These are phyloP conservation scores for Parastagonospora nodorum DNA, from an alignment of 2,329 filamentous ascomycete species.

Conservation along the genomic window DNA sequence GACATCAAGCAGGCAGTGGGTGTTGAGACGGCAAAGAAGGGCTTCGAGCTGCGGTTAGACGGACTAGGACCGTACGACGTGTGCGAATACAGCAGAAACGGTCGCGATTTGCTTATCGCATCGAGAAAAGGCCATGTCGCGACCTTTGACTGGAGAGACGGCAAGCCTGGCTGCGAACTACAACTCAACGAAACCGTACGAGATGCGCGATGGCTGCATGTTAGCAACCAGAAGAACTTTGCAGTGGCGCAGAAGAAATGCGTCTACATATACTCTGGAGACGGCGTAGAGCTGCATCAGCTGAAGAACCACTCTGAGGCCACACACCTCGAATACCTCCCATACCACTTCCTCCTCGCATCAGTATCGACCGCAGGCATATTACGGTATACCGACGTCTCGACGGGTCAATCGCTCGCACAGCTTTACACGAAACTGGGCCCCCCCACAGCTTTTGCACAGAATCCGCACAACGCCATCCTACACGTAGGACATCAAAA, in stretches of 20 bases:
- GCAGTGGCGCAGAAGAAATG: conserved; percentile 96
- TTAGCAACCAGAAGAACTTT: conserved; percentile 82
- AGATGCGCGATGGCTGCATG: conserved; percentile 86
- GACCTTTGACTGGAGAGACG: conserved; percentile 94
- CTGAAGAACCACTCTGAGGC: conserved; percentile 90
- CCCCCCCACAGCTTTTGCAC: conserved; percentile 78
- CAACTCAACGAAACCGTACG: conserved; percentile 89
- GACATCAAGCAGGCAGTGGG: conserved; percentile 78
- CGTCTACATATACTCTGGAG: conserved; percentile 92
- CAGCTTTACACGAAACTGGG: conserved; percentile 86
- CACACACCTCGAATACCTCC: conserved; percentile 91
- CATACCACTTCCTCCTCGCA: conserved; percentile 92
- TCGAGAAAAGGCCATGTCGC: conserved; percentile 94
- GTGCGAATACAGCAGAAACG: conserved; percentile 88
- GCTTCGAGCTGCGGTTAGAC: conserved; percentile 84
- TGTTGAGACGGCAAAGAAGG: conserved; percentile 86
- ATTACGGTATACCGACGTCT: conserved; percentile 90
- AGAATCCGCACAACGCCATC: conserved; percentile 92
- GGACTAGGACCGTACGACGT: conserved; percentile 82
- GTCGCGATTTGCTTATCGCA: conserved; percentile 80
- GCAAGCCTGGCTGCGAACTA: conserved; percentile 87
- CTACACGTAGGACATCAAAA: conserved; percentile 94
- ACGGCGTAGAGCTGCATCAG: conserved; percentile 91
- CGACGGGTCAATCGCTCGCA: conserved; percentile 84
- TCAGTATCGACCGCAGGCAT: conserved; percentile 84